Percentiles rank a stretch among this genome's conserved stretches.
Conservation (phyloP, 805 yeast genomes). For the Ogataea nakhonphanomensis region DNA sequence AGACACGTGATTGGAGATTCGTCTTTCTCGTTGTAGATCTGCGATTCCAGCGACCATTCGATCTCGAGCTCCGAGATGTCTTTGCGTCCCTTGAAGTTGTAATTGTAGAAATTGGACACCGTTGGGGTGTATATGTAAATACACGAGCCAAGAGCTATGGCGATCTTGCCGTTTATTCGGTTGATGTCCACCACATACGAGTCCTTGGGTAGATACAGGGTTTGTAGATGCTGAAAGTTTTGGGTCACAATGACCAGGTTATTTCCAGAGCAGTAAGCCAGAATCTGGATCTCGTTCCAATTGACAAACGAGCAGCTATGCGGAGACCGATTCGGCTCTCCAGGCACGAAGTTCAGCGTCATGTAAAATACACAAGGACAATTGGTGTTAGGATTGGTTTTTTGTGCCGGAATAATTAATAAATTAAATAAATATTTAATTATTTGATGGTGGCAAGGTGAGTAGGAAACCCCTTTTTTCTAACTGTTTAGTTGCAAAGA, state of each 20-base stretch:
- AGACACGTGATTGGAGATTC: slow-evolving; percentile 27
- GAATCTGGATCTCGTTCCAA: slow-evolving; percentile 64
- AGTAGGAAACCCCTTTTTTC: slow-evolving; percentile 19
- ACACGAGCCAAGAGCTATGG: slow-evolving; percentile 45
- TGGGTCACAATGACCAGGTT: slow-evolving; percentile 67
- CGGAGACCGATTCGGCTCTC: slow-evolving; percentile 65
- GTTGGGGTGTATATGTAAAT: slow-evolving; percentile 55
- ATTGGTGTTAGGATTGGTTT: slow-evolving; percentile 4
- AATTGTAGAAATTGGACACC: slow-evolving; percentile 42
- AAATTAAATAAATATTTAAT: not conserved
- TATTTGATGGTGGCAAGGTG: slow-evolving; percentile 52
- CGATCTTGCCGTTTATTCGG: slow-evolving; percentile 55
- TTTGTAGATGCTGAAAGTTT: slow-evolving; percentile 59
- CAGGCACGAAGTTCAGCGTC: slow-evolving; percentile 76
- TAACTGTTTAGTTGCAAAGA: slow-evolving; percentile 71
- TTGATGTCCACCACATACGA: slow-evolving; percentile 66
- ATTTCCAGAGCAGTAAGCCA: slow-evolving; percentile 85
- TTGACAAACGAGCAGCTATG: slow-evolving; percentile 54
- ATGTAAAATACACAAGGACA: slow-evolving; percentile 27
- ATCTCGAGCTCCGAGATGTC: slow-evolving; percentile 30
- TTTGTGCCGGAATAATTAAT: not conserved
- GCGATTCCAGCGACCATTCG: slow-evolving; percentile 32
- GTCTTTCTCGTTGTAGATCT: slow-evolving; percentile 23
- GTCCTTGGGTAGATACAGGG: slow-evolving; percentile 67
- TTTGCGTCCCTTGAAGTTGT: slow-evolving; percentile 33